Evolutionary conservation across 805 yeast genomes (phyloP).

Genomic region (Starmerella powellii): DNA sequence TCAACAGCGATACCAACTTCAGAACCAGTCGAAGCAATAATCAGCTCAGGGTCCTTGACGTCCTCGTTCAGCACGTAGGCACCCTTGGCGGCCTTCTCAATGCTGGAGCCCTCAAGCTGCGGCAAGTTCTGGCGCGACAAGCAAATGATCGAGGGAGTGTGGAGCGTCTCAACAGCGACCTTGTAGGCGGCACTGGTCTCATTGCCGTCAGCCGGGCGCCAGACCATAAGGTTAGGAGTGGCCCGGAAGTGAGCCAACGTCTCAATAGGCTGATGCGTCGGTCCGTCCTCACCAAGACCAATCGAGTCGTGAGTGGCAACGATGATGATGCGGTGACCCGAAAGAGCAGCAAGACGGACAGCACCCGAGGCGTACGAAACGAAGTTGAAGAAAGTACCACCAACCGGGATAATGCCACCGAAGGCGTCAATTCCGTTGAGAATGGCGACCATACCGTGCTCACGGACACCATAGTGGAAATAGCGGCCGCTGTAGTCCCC

Average conservation of each 20-base stretch:
- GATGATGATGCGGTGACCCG: conserved; percentile 37
- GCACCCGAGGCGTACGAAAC: conserved; percentile 49
- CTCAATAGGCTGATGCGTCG: conserved; percentile 47
- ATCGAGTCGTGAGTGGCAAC: conserved; percentile 48
- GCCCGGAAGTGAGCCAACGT: conserved; percentile 42
- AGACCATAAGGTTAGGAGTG: conserved; percentile 38
- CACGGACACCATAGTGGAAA: conserved; percentile 96
- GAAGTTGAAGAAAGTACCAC: conserved; percentile 96
- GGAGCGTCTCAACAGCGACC: conserved; percentile 43
- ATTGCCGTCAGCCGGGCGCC: conserved; percentile 45
- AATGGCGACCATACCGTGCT: conserved; percentile 98
- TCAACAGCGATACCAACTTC: conserved; percentile 78
- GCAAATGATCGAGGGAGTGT: conserved; percentile 61
- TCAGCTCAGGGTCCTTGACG: conserved; percentile 52
- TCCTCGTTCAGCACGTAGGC: conserved; percentile 66
- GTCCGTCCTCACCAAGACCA: conserved; percentile 49
- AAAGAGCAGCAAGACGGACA: conserved; percentile 39
- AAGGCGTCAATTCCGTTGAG: conserved; percentile 93
- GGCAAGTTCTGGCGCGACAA: conserved; percentile 72
- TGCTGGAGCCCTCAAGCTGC: conserved; percentile 82
- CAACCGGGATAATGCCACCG: conserved; percentile 75
- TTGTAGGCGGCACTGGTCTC: conserved; percentile 46
- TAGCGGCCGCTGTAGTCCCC: conserved; percentile 89
- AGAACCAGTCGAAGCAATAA: conserved; percentile 84
- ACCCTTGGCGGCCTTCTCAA: conserved; percentile 89